Percentiles rank a stretch among this genome's conserved stretches.
Evolutionary conservation across 2,329 filamentous ascomycete genomes (phyloP).

Genomic region (Fusarium sp.): DNA sequence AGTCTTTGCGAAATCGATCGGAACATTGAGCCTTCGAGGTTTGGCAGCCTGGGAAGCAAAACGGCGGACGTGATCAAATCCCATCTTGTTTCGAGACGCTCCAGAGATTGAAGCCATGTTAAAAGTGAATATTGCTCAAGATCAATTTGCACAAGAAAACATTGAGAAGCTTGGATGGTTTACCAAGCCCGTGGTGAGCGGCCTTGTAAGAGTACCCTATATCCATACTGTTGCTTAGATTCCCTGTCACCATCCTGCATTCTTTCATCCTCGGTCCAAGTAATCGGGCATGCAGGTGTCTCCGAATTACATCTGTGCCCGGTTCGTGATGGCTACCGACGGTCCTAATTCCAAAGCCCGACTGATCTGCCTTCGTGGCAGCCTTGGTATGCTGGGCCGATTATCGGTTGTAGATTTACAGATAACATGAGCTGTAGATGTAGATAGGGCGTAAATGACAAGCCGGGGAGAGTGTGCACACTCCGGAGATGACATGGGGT

Average conservation of each 20-base stretch:
- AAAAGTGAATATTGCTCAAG: not conserved
- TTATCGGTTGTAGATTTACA: not conserved
- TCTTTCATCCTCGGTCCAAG: not conserved
- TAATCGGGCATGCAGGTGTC: not conserved
- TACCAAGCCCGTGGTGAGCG: not conserved
- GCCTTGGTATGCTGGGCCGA: not conserved
- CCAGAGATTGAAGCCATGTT: not conserved
- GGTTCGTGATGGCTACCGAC: not conserved
- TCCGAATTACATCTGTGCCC: not conserved
- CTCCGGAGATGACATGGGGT: not conserved
- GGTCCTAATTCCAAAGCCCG: not conserved
- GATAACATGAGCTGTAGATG: not conserved
- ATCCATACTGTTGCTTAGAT: not conserved
- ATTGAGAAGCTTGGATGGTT: not conserved
- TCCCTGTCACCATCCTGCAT: not conserved
- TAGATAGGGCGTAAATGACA: not conserved
- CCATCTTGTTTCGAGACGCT: not conserved
- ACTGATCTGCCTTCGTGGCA: not conserved
- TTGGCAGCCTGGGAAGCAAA: not conserved
- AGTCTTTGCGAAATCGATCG: conserved; percentile 1
- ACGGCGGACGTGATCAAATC: not conserved
- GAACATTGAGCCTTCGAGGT: not conserved
- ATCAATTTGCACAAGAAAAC: not conserved
- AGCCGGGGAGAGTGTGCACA: not conserved
- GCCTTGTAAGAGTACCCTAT: not conserved